Conservation (phyloP, 495 filamentous ascomycete genomes). For the Cudoniella acicularis region DNA sequence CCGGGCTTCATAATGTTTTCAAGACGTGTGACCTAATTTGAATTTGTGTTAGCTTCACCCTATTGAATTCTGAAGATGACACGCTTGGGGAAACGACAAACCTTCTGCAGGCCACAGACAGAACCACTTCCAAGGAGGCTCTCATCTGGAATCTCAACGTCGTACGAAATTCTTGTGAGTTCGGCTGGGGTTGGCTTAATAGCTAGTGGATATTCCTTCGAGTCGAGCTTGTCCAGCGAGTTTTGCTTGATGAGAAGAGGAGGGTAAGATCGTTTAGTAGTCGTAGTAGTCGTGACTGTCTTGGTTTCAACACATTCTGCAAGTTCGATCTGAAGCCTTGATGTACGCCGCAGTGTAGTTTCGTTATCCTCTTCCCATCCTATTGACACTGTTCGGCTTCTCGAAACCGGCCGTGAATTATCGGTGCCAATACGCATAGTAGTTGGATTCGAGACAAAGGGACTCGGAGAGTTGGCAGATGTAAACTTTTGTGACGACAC, state of each 20-base stretch:
- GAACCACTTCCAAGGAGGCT: neutral
- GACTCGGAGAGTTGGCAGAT: conserved; percentile 22
- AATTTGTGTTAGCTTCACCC: too few species aligned
- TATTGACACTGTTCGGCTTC: conserved; percentile 20
- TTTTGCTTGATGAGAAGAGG: conserved; percentile 76
- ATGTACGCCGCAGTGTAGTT: conserved; percentile 10
- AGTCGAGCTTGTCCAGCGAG: conserved; percentile 69
- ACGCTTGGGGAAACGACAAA: too few species aligned
- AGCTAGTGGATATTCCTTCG: conserved; percentile 87
- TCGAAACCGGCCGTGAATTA: conserved; percentile 5
- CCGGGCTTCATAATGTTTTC: neutral
- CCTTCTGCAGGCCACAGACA: neutral
- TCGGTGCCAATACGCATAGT: conserved; percentile 10
- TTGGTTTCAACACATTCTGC: conserved; percentile 58
- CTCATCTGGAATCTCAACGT: conserved; percentile 55
- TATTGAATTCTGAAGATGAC: too few species aligned
- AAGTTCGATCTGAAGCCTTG: conserved; percentile 43
- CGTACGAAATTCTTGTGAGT: conserved; percentile 69
- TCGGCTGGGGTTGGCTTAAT: conserved; percentile 71
- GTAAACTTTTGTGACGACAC: conserved; percentile 3
- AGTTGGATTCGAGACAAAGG: conserved; percentile 19
- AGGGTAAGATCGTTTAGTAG: conserved; percentile 84
- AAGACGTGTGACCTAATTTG: too few species aligned
- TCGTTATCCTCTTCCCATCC: conserved; percentile 23
- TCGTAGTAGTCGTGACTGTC: conserved; percentile 88